phyloP scores from a whole-genome alignment of 2,329 filamentous ascomycete species.

The Claviceps fusiformis region DNA sequence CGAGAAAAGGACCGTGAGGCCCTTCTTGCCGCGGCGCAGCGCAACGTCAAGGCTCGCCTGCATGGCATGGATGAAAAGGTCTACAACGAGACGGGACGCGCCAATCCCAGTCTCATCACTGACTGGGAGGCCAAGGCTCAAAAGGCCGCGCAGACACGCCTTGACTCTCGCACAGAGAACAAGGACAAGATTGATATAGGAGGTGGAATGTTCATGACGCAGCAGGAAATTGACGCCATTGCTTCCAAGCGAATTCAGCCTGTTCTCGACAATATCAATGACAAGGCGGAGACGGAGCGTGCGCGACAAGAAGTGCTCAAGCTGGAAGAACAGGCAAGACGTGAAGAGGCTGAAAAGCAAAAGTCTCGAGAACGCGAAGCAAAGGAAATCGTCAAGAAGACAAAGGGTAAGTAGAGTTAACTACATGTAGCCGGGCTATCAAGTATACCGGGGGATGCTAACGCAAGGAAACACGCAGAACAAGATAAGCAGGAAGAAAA shows the following conservation, averaged over 20 bases:
- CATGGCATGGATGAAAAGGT: constrained; percentile 73
- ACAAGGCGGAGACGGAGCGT: constrained; percentile 59
- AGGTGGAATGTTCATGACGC: constrained; percentile 66
- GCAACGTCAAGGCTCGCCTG: constrained; percentile 70
- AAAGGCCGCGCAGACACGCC: constrained; percentile 52
- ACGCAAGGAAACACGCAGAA: constrained; percentile 16
- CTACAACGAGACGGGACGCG: constrained; percentile 61
- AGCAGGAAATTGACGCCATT: constrained; percentile 65
- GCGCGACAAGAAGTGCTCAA: constrained; percentile 54
- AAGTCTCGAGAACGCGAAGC: constrained; percentile 39
- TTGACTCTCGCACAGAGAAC: constrained; percentile 43
- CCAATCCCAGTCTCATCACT: constrained; percentile 52
- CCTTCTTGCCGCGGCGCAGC: constrained; percentile 65
- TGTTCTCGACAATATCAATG: constrained; percentile 70
- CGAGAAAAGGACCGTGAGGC: constrained; percentile 60
- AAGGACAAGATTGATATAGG: constrained; percentile 55
- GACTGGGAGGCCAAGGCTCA: constrained; percentile 72
- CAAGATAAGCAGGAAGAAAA: constrained; percentile 30
- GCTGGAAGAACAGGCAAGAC: constrained; percentile 42
- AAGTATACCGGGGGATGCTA: constrained; percentile 6
- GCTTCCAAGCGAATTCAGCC: constrained; percentile 68
- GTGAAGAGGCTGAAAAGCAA: constrained; percentile 35
- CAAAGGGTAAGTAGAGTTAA: constrained; percentile 39
- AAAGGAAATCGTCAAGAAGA: constrained; percentile 37
- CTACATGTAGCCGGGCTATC: no score